Conservation (phyloP, 768 basidiomycete species). For the Amanita pseudoporphyria region DNA sequence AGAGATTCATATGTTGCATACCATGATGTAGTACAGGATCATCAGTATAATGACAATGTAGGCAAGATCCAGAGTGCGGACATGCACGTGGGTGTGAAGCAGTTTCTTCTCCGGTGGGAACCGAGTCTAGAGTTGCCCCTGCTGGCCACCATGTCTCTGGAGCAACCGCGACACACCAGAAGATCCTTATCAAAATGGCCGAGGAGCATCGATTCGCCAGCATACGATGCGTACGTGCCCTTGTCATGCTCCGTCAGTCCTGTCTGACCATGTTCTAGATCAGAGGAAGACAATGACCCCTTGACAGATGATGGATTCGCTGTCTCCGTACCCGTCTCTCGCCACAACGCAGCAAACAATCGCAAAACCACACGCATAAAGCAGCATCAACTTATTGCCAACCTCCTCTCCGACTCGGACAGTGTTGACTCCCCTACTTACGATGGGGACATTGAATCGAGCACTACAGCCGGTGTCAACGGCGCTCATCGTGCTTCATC, state of each 20-base stretch:
- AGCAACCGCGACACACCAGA: slow-evolving; percentile 36
- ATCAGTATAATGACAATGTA: too few relatives aligned
- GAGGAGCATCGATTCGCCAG: slow-evolving; percentile 54
- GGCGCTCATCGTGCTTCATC: slow-evolving; percentile 34
- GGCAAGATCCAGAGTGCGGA: too few relatives aligned
- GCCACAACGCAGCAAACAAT: slow-evolving; percentile 17
- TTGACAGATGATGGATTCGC: slow-evolving; percentile 67
- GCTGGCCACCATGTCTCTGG: slow-evolving; percentile 15
- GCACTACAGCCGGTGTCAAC: slow-evolving; percentile 50
- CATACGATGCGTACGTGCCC: slow-evolving; percentile 54
- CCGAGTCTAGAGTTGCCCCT: too few relatives aligned
- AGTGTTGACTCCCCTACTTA: slow-evolving; percentile 83
- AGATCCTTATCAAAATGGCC: slow-evolving; percentile 66
- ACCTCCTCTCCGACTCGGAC: slow-evolving; percentile 56
- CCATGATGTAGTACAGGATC: too few relatives aligned
- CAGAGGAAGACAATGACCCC: slow-evolving; percentile 84
- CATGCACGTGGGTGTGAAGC: too few relatives aligned
- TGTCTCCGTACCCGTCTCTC: slow-evolving; percentile 32
- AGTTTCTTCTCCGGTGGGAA: too few relatives aligned
- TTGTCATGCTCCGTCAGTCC: background rate
- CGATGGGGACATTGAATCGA: slow-evolving; percentile 83
- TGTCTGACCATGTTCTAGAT: slow-evolving; percentile 33
- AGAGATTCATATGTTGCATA: too few relatives aligned
- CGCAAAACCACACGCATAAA: slow-evolving; percentile 21
- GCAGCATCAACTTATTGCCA: slow-evolving; percentile 44